Base-by-base conservation (phyloP, 1,284 basidiomycete species). In the Cystobasidiaceae sp. region DNA sequence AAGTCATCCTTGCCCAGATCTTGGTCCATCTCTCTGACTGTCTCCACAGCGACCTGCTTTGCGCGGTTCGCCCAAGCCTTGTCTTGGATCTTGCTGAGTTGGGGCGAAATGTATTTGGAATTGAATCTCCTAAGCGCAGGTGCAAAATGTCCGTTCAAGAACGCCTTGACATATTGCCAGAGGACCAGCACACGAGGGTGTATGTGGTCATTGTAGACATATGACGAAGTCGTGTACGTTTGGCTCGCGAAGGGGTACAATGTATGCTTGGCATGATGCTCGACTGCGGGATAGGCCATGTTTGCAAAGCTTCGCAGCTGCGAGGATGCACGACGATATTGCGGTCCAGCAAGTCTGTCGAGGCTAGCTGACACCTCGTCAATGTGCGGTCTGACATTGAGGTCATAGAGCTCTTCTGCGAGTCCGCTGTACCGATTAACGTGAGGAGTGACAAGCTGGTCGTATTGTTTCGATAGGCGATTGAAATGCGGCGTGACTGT, bases 41-140 rank as follows among this genome's bases (percentile, higher is more conserved):
- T 55, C 32, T 70, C 67, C 15, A 50, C 39, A 3, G 72, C 70
- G 5, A 56, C 67, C 17, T 50, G 34, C n/a, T 50, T 48, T 19
- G 64, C 60, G 57, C 66, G 69, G 67, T 72, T 71, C 55, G 72
- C 71, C 45, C 69, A 72, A 44, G 72, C 70, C 21, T 70, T 60
- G 41, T 71, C 73, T 23, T 60, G 44, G 50, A 74, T 72, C 68
- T 72, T 73, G 63, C 68, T 71, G 21, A 73, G 41, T 56, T 74
- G 73, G 4, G 73, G 73, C 13, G 67, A 66, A 56, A 74, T 69
- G 61, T 71, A 74, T 27, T 67, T 56, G 33, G 65, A 68, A 56
- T 71, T 72, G 65, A 74, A 72, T 3, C 71, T 56, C 41, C 59
- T 54, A 13, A 73, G 52, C 1, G 68, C 46, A 0, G 73, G 71